A percentile compares a stretch with the other conserved stretches of the same genome.
Evolutionary conservation across 345 rosid genomes (phyloP).

Genomic region (Geranium brycei): DNA sequence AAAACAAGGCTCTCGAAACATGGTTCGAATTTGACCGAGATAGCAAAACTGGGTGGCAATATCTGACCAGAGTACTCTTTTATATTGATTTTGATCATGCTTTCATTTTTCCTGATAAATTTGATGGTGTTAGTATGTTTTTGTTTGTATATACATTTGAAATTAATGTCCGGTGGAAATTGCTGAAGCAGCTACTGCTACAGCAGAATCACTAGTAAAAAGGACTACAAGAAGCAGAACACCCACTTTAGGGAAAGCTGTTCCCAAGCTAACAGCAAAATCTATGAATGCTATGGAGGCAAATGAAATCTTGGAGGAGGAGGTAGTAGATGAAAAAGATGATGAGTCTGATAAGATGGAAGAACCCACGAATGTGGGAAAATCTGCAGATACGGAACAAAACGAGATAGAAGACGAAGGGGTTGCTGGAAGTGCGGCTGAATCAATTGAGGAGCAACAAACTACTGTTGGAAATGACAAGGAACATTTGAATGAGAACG

Average conservation of each 20-base stretch:
- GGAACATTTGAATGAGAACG: constrained; percentile 9
- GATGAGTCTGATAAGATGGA: not conserved
- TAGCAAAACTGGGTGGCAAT: not conserved
- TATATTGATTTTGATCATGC: not conserved
- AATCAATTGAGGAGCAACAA: constrained; percentile 10
- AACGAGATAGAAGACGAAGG: constrained; percentile 6
- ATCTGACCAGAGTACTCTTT: not conserved
- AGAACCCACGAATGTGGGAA: constrained; percentile 11
- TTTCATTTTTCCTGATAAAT: not conserved
- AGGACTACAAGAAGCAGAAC: not conserved
- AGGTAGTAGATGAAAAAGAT: constrained; percentile 5
- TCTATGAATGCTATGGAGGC: not conserved
- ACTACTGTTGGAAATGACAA: constrained; percentile 11
- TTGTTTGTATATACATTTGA: too few species aligned
- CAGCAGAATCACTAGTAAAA: not conserved
- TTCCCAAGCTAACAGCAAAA: not conserved
- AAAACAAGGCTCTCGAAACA: not conserved
- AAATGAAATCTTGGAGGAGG: not conserved
- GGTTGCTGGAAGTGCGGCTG: constrained; percentile 5
- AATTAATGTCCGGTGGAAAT: not conserved
- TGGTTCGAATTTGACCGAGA: not conserved
- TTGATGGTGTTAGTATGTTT: not conserved
- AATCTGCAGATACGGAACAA: constrained; percentile 8
- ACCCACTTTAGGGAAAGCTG: not conserved
- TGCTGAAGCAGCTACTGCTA: not conserved